phyloP scores from a whole-genome alignment of 2,329 filamentous ascomycete species.

The Pezicula neosporulosa region DNA sequence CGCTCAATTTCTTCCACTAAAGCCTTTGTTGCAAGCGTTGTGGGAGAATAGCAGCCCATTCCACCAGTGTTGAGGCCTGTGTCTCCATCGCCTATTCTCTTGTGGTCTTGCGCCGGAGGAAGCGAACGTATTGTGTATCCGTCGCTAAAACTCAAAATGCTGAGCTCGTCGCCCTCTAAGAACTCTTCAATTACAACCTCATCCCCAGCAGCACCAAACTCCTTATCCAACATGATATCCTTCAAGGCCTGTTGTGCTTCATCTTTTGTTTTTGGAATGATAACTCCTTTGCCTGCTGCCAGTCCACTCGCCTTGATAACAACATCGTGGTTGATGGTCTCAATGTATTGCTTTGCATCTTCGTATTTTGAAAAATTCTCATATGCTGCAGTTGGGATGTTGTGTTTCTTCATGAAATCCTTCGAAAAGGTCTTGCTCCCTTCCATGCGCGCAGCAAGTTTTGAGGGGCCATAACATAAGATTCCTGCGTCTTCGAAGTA shows the following conservation, averaged over 20 bases:
- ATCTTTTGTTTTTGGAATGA: constrained; percentile 63
- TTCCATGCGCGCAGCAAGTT: constrained; percentile 84
- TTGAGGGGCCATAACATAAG: constrained; percentile 75
- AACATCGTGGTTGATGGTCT: constrained; percentile 65
- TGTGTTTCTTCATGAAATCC: constrained; percentile 91
- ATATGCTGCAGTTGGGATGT: constrained; percentile 88
- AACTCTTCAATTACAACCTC: constrained; percentile 97
- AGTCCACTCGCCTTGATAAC: constrained; percentile 94
- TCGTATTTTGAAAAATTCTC: constrained; percentile 82
- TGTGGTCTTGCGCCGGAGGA: constrained; percentile 94
- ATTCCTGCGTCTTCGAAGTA: constrained; percentile 74
- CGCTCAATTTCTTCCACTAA: constrained; percentile 76
- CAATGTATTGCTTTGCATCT: constrained; percentile 70
- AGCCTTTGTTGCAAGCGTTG: constrained; percentile 68
- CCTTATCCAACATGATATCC: constrained; percentile 85
- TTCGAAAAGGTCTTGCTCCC: constrained; percentile 97
- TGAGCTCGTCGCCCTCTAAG: constrained; percentile 86
- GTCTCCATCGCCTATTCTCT: constrained; percentile 88
- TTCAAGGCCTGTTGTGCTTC: constrained; percentile 80
- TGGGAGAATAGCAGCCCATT: constrained; percentile 97
- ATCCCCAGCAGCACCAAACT: constrained; percentile 82
- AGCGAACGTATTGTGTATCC: constrained; percentile 80
- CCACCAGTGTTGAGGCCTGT: constrained; percentile 91
- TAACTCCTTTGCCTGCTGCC: constrained; percentile 92
- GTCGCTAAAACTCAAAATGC: constrained; percentile 87